Evolutionary conservation across 1,139 yeast species (phyloP).

Genomic region (Arxiozyma telluris): DNA sequence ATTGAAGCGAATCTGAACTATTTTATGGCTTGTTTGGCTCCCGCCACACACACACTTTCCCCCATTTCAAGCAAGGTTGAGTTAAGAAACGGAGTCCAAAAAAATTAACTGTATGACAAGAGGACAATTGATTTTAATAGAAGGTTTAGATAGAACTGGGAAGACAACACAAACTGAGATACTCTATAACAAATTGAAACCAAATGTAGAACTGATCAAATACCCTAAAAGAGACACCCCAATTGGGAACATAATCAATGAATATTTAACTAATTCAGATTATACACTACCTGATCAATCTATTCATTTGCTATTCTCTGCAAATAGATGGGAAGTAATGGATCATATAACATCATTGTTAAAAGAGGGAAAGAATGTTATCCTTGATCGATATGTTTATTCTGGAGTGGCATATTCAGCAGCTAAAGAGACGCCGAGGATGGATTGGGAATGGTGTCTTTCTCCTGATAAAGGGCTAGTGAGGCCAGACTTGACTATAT

Average conservation of each 20-base stretch:
- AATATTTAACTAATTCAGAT: slow-evolving; percentile 49
- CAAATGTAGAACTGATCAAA: slow-evolving; percentile 45
- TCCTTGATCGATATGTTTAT: slow-evolving; percentile 81
- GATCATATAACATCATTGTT: slow-evolving; percentile 39
- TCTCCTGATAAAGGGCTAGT: slow-evolving; percentile 80
- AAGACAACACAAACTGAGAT: slow-evolving; percentile 76
- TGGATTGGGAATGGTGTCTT: slow-evolving; percentile 65
- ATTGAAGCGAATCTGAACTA: neutral
- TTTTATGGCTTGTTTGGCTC: neutral
- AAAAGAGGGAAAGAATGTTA: slow-evolving; percentile 46
- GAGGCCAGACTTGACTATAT: slow-evolving; percentile 74
- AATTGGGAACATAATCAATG: slow-evolving; percentile 70
- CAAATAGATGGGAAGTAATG: slow-evolving; percentile 86
- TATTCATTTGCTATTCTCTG: slow-evolving; percentile 80
- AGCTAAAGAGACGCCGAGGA: slow-evolving; percentile 51
- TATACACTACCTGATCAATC: slow-evolving; percentile 59
- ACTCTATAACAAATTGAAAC: slow-evolving; percentile 35
- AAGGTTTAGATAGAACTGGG: slow-evolving; percentile 93
- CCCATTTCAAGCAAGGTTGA: neutral
- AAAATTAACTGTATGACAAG: slow-evolving; percentile 31
- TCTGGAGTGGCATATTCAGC: slow-evolving; percentile 90
- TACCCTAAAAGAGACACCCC: slow-evolving; percentile 83
- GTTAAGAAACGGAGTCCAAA: neutral
- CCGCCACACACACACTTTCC: too few relatives aligned
- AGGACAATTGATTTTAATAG: slow-evolving; percentile 72